These are phyloP conservation scores for Raphanus hybrid DNA, from an alignment of 441 rosid species.

Conservation along the genomic window DNA sequence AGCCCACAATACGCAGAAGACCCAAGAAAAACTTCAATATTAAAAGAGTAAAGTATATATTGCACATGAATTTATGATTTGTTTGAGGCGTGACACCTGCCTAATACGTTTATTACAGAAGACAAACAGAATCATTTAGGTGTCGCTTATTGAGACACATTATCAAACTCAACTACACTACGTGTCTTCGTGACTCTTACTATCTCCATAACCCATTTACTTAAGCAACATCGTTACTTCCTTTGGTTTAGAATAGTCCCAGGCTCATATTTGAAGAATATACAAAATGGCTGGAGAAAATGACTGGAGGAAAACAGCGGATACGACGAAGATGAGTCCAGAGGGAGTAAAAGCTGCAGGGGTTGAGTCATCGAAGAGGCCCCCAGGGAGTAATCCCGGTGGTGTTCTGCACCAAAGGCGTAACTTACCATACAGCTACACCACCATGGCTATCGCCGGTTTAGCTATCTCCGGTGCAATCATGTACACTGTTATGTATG, in stretches of 20 bases:
- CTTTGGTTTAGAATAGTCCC: slow-evolving; percentile 1
- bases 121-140: slow-evolving; percentile 17
- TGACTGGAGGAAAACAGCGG: slow-evolving; percentile 66
- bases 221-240: background rate
- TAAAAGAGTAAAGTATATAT: too few relatives aligned
- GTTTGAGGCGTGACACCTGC: slow-evolving; percentile 31
- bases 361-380: slow-evolving; percentile 36
- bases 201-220: slow-evolving; percentile 3
- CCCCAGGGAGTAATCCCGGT: background rate
- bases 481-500: slow-evolving; percentile 2
- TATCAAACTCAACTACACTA: slow-evolving; percentile 16
- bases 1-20: too few relatives aligned
- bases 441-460: slow-evolving; percentile 1
- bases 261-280: background rate
- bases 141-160: slow-evolving; percentile 26
- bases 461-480: background rate
- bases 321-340: slow-evolving; percentile 68
- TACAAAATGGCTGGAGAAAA: slow-evolving; percentile 46
- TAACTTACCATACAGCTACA: background rate
- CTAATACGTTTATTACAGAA: slow-evolving; percentile 8
- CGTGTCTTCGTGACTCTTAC: slow-evolving; percentile 34
- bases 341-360: slow-evolving; percentile 65
- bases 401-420: background rate
- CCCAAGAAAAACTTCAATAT: too few relatives aligned
- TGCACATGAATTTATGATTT: too few relatives aligned